phyloP scores from a whole-genome alignment of 2,329 filamentous ascomycete species.

The Zopfia rhizophila region DNA sequence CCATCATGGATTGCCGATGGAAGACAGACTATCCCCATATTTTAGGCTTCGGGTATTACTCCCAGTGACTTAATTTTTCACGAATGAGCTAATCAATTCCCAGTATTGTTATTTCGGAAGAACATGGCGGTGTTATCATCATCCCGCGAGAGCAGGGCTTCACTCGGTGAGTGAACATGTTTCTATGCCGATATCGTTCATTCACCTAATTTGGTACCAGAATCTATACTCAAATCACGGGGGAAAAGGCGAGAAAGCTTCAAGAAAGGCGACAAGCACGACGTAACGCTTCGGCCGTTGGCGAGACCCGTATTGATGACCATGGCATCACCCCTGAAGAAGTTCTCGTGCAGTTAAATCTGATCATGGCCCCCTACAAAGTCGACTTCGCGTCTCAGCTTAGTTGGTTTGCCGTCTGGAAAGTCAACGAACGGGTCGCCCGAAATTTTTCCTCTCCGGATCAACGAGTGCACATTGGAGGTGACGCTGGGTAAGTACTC shows the following conservation, averaged over 20 bases:
- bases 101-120: constrained; percentile 22
- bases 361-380: constrained; percentile 47
- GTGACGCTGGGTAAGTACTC: constrained; percentile 43
- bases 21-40: constrained; percentile 28
- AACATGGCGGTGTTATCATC: constrained; percentile 45
- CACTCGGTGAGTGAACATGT: constrained; percentile 23
- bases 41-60: constrained; percentile 26
- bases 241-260: constrained; percentile 30
- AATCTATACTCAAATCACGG: constrained; percentile 44
- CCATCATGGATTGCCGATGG: constrained; percentile 40
- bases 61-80: too few species aligned
- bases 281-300: constrained; percentile 35
- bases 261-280: constrained; percentile 20
- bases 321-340: constrained; percentile 51
- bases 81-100: background rate
- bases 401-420: constrained; percentile 52
- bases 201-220: constrained; percentile 37
- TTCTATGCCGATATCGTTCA: background rate
- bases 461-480: constrained; percentile 43
- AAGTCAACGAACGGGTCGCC: constrained; percentile 48
- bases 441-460: constrained; percentile 43
- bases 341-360: constrained; percentile 46
- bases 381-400: constrained; percentile 43
- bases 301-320: constrained; percentile 40
- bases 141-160: constrained; percentile 46